These are phyloP conservation scores for Ceratocystiopsis brevicomis DNA, from an alignment of 2,329 filamentous ascomycete genomes.

Conservation along the genomic window DNA sequence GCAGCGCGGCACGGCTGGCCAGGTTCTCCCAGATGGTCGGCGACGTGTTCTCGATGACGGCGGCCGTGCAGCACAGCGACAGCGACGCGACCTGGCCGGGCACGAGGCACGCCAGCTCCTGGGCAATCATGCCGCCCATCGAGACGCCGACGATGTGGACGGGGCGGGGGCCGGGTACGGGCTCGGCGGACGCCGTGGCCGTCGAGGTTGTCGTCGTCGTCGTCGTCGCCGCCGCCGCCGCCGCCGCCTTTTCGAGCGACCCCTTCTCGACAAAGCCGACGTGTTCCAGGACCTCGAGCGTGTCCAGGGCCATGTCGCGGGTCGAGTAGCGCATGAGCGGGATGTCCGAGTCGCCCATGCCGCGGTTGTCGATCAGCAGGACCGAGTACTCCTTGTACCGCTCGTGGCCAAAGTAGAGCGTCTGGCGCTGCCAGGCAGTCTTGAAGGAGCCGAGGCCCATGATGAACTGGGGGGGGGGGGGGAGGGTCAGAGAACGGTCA, in stretches of 20 bases:
- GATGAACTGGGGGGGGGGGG: constrained; percentile 37
- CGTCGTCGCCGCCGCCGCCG: too few species aligned
- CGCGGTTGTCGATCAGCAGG: constrained; percentile 67
- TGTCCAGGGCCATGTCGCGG: constrained; percentile 65
- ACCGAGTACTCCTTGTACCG: constrained; percentile 48
- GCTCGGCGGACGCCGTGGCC: too few species aligned
- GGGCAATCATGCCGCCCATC: constrained; percentile 84
- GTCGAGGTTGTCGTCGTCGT: too few species aligned
- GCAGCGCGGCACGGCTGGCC: constrained; percentile 31
- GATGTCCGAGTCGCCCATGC: constrained; percentile 64
- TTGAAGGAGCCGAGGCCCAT: constrained; percentile 58
- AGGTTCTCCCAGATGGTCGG: constrained; percentile 45
- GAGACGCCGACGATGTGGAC: constrained; percentile 59
- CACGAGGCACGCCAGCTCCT: constrained; percentile 47
- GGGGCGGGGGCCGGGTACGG: constrained; percentile 11
- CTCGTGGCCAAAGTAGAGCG: constrained; percentile 60
- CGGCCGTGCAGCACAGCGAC: constrained; percentile 42
- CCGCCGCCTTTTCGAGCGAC: too few species aligned
- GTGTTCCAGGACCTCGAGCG: constrained; percentile 48
- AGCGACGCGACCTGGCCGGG: constrained; percentile 36
- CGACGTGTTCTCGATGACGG: constrained; percentile 39
- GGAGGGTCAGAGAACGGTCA: background rate
- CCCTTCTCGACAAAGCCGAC: constrained; percentile 31
- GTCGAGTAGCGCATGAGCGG: constrained; percentile 64
- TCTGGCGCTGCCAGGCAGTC: constrained; percentile 66